Conservation (phyloP, 176 grass and related monocot species). For the maize (Zea mays) region Zm-B73-REFERENCE-NAM-5.0 NC_050103.1:96535501-96536000, state of each 20-base stretch:
- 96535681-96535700: conserved; percentile 36
- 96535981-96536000: no score
- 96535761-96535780: neutral
- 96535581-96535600: neutral
- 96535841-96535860: neutral
- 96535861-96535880: neutral
- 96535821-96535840: neutral
- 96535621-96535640: conserved; percentile 55
- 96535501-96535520: neutral
- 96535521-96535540: neutral
- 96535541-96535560: conserved; percentile 25
- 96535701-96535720: conserved; percentile 46
- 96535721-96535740: conserved; percentile 39
- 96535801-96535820: conserved; percentile 23
- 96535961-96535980: no score
- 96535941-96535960: no score
- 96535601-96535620: conserved; percentile 25
- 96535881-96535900: neutral
- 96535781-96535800: neutral
- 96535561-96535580: conserved; percentile 39
- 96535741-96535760: conserved; percentile 45
- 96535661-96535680: conserved; percentile 49
- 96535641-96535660: conserved; percentile 45
- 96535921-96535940: no score
- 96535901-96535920: neutral